Evolutionary conservation across 2,329 filamentous ascomycete species (phyloP).

Genomic region (Delphinella strobiligena): DNA sequence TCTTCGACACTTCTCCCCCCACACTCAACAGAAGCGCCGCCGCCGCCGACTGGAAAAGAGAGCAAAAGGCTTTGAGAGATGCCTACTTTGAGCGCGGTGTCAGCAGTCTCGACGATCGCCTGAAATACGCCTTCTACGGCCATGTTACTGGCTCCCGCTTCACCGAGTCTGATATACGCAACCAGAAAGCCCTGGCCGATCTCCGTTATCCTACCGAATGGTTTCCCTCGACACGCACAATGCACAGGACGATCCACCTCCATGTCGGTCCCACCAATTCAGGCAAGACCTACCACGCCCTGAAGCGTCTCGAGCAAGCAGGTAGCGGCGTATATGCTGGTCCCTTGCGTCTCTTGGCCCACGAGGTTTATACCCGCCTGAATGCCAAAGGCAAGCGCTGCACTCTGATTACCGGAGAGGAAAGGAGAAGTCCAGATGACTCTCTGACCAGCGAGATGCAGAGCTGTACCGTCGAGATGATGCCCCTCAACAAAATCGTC

Average conservation of each 20-base stretch:
- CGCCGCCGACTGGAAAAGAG: background rate
- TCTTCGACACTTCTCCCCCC: conserved; percentile 2
- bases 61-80: conserved; percentile 3
- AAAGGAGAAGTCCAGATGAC: conserved; percentile 48
- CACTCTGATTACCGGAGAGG: conserved; percentile 81
- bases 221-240: conserved; percentile 71
- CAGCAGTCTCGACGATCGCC: conserved; percentile 17
- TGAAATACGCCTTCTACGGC: conserved; percentile 58
- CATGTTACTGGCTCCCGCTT: conserved; percentile 48
- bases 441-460: conserved; percentile 44
- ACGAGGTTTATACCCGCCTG: conserved; percentile 88
- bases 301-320: conserved; percentile 70
- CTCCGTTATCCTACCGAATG: conserved; percentile 83
- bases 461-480: conserved; percentile 94
- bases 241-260: conserved; percentile 75
- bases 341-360: conserved; percentile 74
- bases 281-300: conserved; percentile 90
- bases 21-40: background rate
- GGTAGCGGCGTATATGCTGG: conserved; percentile 79
- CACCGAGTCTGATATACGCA: conserved; percentile 42
- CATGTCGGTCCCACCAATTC: conserved; percentile 97
- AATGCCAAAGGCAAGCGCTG: conserved; percentile 64
- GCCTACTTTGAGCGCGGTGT: conserved; percentile 11
- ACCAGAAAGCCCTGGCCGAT: conserved; percentile 61
- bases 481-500: conserved; percentile 45